Evolutionary conservation across 352 stramenopile genomes (phyloP).

Genomic region (Albugo candida): DNA sequence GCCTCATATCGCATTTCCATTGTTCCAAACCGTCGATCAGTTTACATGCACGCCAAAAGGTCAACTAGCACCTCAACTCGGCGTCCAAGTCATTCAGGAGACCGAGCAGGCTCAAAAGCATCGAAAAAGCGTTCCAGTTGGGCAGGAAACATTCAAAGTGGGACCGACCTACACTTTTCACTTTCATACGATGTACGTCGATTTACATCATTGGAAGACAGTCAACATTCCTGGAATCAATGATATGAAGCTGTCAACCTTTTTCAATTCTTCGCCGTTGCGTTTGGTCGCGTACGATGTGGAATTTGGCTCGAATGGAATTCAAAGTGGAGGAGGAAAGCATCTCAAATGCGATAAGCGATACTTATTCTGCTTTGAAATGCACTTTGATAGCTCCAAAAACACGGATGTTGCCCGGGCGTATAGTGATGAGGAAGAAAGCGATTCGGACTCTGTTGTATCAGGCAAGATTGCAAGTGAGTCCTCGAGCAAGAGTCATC

Average conservation of each 20-base stretch:
- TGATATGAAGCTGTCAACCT: constrained; percentile 53
- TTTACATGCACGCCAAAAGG: constrained; percentile 43
- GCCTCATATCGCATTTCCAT: constrained; percentile 44
- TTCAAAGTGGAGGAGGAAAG: constrained; percentile 1
- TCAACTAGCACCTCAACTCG: constrained; percentile 27
- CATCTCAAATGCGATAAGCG: constrained; percentile 39
- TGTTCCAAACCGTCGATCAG: constrained; percentile 69
- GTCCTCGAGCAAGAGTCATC: no score
- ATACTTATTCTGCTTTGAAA: constrained; percentile 71
- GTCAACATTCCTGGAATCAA: constrained; percentile 55
- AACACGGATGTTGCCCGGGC: no score
- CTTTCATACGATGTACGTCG: constrained; percentile 79
- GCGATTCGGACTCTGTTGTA: no score
- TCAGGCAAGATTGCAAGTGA: no score
- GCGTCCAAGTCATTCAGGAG: constrained; percentile 41
- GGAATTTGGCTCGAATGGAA: not conserved
- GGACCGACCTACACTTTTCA: constrained; percentile 75
- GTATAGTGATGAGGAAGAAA: no score
- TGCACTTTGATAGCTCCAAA: constrained; percentile 18
- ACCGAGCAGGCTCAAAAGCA: constrained; percentile 17
- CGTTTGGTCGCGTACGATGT: constrained; percentile 59
- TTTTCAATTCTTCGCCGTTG: constrained; percentile 57
- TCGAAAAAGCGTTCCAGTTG: constrained; percentile 28
- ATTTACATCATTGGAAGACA: constrained; percentile 60
- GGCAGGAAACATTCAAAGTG: constrained; percentile 24